Base-by-base conservation (phyloP, 805 yeast species). In the Yarrowia yakushimensis region DNA sequence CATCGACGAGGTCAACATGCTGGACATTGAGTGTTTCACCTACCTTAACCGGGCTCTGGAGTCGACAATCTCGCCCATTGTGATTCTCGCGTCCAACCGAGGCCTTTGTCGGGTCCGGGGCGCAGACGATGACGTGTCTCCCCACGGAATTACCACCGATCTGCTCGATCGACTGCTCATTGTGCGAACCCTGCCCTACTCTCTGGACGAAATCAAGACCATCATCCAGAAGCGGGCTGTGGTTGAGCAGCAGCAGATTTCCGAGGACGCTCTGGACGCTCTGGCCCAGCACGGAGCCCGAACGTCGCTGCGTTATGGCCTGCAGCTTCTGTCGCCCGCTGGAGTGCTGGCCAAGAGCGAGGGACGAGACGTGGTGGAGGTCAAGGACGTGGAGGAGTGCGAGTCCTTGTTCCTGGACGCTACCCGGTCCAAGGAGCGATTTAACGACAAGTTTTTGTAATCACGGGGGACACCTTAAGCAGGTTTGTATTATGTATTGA, bases 1-100 rank as follows among this genome's bases (percentile, higher is more conserved):
- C 76, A 94, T 94, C 69, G 99, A 94, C 76, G 99, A 94, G 78
- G 98, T 92, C 45, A 96, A 94, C 78, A 94, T 94, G 99, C 81
- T 94, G 69, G 99, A 94, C 73, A 87, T 94, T 66, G 99, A 94
- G 79, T 90, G 96, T 73, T 94, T 94, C 78, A 90, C 99, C 12
- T 94, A 89, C 74, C 79, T 94, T 70, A 94, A 94, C 79, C 83
- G 96, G 67, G 98, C 98, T 10, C 80, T 94, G 66, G 99, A 94
- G 76, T 86, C 92, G 57, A 78, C 87, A 27, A 88, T 94, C 72
- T 93, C 97, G 2, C 99, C 99, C 46, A 84, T 94, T 63, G 99
- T 94, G 34, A 91, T 94, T 1, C 82, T 94, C 73, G 99, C 99
- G 34, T 90, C 98, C 7, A 94, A 94, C 77, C 84, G 97, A 74